These are phyloP conservation scores for Podila clonocystis DNA, from an alignment of 192 early-diverging fungal species.

Conservation along the genomic window DNA sequence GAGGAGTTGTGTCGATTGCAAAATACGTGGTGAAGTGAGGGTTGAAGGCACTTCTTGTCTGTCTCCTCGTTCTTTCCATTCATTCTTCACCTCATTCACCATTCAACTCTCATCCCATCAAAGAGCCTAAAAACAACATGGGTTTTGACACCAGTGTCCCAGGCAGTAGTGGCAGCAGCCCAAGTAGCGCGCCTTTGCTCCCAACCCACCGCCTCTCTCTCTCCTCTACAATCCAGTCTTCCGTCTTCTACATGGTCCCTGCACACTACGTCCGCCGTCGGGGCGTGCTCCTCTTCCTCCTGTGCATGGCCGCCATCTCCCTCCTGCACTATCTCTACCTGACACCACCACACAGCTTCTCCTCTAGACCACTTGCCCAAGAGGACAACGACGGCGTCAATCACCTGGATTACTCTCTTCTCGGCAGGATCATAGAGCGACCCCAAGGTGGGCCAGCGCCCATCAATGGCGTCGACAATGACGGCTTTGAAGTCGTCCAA, in stretches of 20 bases:
- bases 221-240: neutral
- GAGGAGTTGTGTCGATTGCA: no score
- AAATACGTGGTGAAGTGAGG: no score
- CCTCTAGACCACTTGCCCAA: neutral
- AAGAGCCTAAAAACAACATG: neutral
- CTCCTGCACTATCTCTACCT: conserved; percentile 18
- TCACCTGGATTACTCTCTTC: neutral
- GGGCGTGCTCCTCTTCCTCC: conserved; percentile 16
- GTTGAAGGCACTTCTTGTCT: no score
- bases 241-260: conserved; percentile 16
- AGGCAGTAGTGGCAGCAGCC: no score
- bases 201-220: conserved; percentile 12
- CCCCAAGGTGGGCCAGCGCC: conserved; percentile 22
- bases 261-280: conserved; percentile 23
- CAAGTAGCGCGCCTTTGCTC: neutral
- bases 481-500: conserved; percentile 28
- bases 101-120: no score
- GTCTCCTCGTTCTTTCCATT: no score
- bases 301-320: conserved; percentile 21
- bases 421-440: conserved; percentile 14
- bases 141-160: neutral
- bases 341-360: neutral
- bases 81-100: no score
- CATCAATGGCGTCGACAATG: conserved; percentile 20
- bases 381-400: neutral